Conservation (phyloP, 1,284 basidiomycete genomes). For the Cryptococcus sp. region DNA sequence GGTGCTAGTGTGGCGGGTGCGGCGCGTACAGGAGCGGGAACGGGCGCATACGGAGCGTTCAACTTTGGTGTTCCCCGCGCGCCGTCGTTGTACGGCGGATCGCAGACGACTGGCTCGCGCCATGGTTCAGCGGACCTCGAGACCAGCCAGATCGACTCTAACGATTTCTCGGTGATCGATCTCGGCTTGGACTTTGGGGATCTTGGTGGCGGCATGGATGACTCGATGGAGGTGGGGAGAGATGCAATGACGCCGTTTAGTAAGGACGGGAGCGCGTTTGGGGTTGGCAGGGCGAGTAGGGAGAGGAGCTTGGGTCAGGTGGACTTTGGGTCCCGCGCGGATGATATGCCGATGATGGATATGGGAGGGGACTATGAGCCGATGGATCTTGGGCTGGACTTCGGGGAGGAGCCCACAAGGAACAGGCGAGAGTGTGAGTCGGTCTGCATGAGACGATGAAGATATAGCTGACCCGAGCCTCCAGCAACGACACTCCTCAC, state of each 20-base stretch:
- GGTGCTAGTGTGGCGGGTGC: neutral
- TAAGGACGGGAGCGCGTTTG: conserved; percentile 16
- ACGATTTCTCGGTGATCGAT: conserved; percentile 61
- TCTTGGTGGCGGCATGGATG: conserved; percentile 50
- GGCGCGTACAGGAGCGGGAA: conserved; percentile 6
- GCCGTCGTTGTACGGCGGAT: conserved; percentile 48
- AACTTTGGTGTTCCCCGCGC: conserved; percentile 48
- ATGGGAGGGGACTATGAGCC: conserved; percentile 29
- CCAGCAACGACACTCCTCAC: conserved; percentile 41
- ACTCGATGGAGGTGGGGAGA: conserved; percentile 37
- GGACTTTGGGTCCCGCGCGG: neutral
- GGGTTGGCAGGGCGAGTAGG: neutral
- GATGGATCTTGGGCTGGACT: conserved; percentile 49
- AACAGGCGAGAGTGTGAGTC: conserved; percentile 33
- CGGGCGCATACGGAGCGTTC: conserved; percentile 20
- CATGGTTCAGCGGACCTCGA: conserved; percentile 39
- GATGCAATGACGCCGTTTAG: conserved; percentile 21
- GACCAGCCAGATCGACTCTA: conserved; percentile 68
- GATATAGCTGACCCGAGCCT: neutral
- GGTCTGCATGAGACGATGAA: neutral
- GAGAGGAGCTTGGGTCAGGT: neutral
- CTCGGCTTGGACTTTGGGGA: conserved; percentile 35
- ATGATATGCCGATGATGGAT: neutral
- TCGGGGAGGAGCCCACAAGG: conserved; percentile 44
- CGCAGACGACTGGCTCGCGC: conserved; percentile 25